Percentiles rank a stretch among this genome's conserved stretches.
phyloP scores from a whole-genome alignment of 805 yeast genomes.

The Wickerhamiella nectarea region DNA sequence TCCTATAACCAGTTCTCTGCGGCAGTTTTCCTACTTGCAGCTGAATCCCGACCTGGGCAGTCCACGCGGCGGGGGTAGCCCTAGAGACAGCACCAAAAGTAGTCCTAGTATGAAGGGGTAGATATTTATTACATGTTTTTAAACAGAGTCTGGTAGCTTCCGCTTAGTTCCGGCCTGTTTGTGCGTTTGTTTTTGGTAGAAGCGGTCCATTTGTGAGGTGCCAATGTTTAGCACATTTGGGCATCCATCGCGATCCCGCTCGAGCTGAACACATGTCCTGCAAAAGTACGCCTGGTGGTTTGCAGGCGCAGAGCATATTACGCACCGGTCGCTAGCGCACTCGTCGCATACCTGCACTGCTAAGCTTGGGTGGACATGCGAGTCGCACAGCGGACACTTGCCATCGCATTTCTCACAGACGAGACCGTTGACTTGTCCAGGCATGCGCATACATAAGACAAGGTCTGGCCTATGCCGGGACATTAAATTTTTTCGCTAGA shows the following conservation, averaged over 20 bases:
- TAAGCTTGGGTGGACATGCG: constrained; percentile 57
- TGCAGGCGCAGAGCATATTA: constrained; percentile 60
- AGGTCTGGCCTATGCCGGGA: constrained; percentile 83
- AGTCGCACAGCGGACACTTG: constrained; percentile 80
- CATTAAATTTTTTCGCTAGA: too few species aligned
- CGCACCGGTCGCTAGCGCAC: constrained; percentile 61
- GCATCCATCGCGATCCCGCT: constrained; percentile 83
- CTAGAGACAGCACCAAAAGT: constrained; percentile 3
- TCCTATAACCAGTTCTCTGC: not conserved
- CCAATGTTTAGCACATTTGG: constrained; percentile 76
- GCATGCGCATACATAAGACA: constrained; percentile 69
- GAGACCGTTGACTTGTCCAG: constrained; percentile 59
- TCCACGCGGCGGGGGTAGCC: constrained; percentile 3
- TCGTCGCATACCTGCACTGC: constrained; percentile 68
- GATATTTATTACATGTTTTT: too few species aligned
- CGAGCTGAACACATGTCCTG: constrained; percentile 65
- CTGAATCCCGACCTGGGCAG: constrained; percentile 6
- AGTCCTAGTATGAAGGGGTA: not conserved
- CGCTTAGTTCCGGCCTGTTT: not conserved
- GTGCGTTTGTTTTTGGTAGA: not conserved
- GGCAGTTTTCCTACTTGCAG: constrained; percentile 5
- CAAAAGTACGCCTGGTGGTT: constrained; percentile 69
- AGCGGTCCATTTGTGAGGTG: constrained; percentile 26
- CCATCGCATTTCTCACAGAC: constrained; percentile 85
- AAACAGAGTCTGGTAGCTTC: not conserved